phyloP scores from a whole-genome alignment of 2,329 filamentous ascomycete genomes.

The Neonectria faginata region DNA sequence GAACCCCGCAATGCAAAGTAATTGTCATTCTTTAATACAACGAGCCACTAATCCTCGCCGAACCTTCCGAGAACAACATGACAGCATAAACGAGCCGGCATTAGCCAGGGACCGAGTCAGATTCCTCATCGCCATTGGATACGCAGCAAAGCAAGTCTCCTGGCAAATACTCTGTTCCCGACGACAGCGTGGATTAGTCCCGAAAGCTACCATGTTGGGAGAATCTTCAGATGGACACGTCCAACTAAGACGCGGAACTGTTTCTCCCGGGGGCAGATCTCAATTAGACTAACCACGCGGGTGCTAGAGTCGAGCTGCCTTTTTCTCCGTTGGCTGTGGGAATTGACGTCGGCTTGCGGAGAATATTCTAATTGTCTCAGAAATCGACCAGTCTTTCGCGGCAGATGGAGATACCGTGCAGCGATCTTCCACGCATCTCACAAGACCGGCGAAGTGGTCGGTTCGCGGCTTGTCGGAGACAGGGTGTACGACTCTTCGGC shows the following conservation, averaged over 20 bases:
- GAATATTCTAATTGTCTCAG: background rate
- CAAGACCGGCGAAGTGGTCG: background rate
- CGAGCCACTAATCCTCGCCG: no score
- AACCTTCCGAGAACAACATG: slow-evolving; percentile 5
- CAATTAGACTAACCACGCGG: slow-evolving; percentile 33
- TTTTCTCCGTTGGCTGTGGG: slow-evolving; percentile 31
- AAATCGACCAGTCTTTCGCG: background rate
- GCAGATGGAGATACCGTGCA: background rate
- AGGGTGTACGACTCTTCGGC: slow-evolving; percentile 10
- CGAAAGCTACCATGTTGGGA: slow-evolving; percentile 21
- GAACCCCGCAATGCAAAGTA: background rate
- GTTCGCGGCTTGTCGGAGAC: background rate
- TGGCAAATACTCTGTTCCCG: background rate
- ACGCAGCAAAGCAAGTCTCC: background rate
- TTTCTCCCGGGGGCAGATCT: slow-evolving; percentile 39
- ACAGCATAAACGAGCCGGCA: background rate
- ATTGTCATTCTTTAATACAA: background rate
- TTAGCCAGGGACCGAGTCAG: background rate
- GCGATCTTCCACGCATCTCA: background rate
- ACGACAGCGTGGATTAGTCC: slow-evolving; percentile 9
- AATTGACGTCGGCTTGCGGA: background rate
- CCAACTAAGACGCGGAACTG: slow-evolving; percentile 24
- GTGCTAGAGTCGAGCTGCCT: slow-evolving; percentile 25
- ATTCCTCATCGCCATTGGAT: background rate
- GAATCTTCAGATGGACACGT: slow-evolving; percentile 11